Percentiles rank a stretch among this genome's conserved stretches.
Evolutionary conservation across 257 asterid species (phyloP).

Genomic region (Solanum ossicruentum): DNA sequence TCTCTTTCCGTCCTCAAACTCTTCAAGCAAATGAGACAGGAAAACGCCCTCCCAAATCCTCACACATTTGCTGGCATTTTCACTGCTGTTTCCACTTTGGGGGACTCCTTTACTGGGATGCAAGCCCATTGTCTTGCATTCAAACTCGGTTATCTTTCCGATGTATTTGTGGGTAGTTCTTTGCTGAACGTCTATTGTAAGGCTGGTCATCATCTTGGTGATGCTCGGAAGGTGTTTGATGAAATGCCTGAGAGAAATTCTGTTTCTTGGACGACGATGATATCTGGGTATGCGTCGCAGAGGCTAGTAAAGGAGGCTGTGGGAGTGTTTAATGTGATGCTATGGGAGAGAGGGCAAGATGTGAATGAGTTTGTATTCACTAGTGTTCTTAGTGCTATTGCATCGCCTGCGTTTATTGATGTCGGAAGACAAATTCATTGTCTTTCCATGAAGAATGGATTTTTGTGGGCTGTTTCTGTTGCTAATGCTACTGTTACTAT

Average conservation of each 20-base stretch:
- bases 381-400: constrained; percentile 61
- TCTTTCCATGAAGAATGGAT: constrained; percentile 40
- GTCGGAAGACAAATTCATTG: constrained; percentile 59
- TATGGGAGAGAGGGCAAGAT: constrained; percentile 19
- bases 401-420: constrained; percentile 19
- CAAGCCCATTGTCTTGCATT: constrained; percentile 45
- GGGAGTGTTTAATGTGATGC: constrained; percentile 31
- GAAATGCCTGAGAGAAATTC: constrained; percentile 68
- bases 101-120: constrained; percentile 23
- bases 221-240: constrained; percentile 55
- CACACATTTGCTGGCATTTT: constrained; percentile 66
- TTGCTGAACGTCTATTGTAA: constrained; percentile 51
- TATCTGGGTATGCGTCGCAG: constrained; percentile 57
- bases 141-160: constrained; percentile 23
- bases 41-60: constrained; percentile 35
- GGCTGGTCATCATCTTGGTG: constrained; percentile 15
- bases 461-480: constrained; percentile 35
- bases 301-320: constrained; percentile 44
- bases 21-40: constrained; percentile 37
- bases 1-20: constrained; percentile 38
- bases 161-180: constrained; percentile 62
- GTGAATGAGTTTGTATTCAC: constrained; percentile 63
- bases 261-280: constrained; percentile 76
- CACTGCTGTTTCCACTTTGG: constrained; percentile 32
- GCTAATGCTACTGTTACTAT: constrained; percentile 78